These are phyloP conservation scores for Tardiomyces blankii DNA, from an alignment of 1,139 yeast genomes.

Conservation along the genomic window DNA sequence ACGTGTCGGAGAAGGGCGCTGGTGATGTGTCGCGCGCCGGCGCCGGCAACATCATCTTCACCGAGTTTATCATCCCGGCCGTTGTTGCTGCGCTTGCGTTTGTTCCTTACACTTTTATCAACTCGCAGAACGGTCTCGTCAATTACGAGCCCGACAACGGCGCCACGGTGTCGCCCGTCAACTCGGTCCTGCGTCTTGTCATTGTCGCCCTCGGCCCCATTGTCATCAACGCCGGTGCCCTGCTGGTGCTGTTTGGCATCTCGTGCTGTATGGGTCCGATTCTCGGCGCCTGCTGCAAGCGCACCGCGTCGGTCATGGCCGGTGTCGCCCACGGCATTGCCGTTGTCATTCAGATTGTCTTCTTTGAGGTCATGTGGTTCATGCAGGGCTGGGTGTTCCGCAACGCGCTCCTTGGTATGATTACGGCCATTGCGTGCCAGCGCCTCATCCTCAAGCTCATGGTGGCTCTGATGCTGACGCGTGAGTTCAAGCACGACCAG, in stretches of 20 bases:
- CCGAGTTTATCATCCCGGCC: slow-evolving; percentile 78
- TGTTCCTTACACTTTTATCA: slow-evolving; percentile 84
- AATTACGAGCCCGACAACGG: slow-evolving; percentile 22
- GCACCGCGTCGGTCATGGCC: slow-evolving; percentile 95
- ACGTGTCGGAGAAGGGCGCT: slow-evolving; percentile 83
- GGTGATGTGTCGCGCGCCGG: slow-evolving; percentile 95
- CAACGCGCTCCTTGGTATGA: slow-evolving; percentile 78
- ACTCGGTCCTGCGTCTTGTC: slow-evolving; percentile 74
- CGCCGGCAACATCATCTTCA: slow-evolving; percentile 72
- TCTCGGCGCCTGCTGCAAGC: slow-evolving; percentile 91
- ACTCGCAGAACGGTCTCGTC: slow-evolving; percentile 93
- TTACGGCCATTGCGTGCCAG: slow-evolving; percentile 78
- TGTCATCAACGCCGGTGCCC: slow-evolving; percentile 70
- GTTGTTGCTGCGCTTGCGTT: slow-evolving; percentile 85
- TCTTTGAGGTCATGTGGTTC: slow-evolving; percentile 96
- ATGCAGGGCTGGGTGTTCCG: slow-evolving; percentile 85
- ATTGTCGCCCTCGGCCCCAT: slow-evolving; percentile 90
- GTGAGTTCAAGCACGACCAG: slow-evolving; percentile 96
- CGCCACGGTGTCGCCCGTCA: slow-evolving; percentile 40
- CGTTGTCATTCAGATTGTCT: slow-evolving; percentile 70
- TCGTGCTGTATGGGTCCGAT: slow-evolving; percentile 98
- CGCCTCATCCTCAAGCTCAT: slow-evolving; percentile 79
- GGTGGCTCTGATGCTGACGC: slow-evolving; percentile 70
- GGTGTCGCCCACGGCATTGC: slow-evolving; percentile 95
- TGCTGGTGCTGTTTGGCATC: slow-evolving; percentile 52